Base-by-base conservation (phyloP, 1,284 basidiomycete species). In the Rhodotorula sp. region DNA sequence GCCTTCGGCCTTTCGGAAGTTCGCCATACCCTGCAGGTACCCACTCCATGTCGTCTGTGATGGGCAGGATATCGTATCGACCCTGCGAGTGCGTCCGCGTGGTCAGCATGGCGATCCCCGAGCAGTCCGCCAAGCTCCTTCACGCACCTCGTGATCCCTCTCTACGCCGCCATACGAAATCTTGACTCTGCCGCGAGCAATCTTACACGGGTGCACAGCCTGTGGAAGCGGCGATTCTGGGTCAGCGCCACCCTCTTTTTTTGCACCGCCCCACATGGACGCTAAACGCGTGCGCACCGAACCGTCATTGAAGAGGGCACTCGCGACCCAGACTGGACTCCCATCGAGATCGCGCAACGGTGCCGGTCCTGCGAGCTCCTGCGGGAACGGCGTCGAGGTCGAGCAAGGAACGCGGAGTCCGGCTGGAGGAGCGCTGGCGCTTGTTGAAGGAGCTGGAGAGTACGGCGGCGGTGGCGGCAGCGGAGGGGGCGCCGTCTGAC, bases 1-100 rank as follows among this genome's bases (percentile, higher is more conserved):
- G 67, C 7, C 69, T 59, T 1, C 74, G 57, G 12, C 74, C 74
- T 23, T 69, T 71, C 7, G 74, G 74, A 12, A 76, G 54, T 34
- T 66, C 49, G 1, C 73, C 73, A 23, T 69, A 52, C 0, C 50
- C 52, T 1, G 72, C 60, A 1, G 52, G 14, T 19, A 76, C 72
- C 69, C 69, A 76, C 55, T 73, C 74, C 74, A 76, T 76, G 23
- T 62, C 55, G 5, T 45, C 23, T 18, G 74, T 76, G 47, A 76
- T 50, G 3, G 74, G 74, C 0, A 76, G 47, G 47, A 76, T 48
- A 26, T 76, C 74, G 58, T 47, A 76, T 3, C 74, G 67, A 6
- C 74, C 74, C 70, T 73, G 66, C 31, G 16, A 7, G 18, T 18
- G 31, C 19, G 1, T 43, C 38, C 8, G 38, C 38, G 10, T 10